Evolutionary conservation across 2,329 filamentous ascomycete species (phyloP).

Genomic region (Tolypocladium sp.): DNA sequence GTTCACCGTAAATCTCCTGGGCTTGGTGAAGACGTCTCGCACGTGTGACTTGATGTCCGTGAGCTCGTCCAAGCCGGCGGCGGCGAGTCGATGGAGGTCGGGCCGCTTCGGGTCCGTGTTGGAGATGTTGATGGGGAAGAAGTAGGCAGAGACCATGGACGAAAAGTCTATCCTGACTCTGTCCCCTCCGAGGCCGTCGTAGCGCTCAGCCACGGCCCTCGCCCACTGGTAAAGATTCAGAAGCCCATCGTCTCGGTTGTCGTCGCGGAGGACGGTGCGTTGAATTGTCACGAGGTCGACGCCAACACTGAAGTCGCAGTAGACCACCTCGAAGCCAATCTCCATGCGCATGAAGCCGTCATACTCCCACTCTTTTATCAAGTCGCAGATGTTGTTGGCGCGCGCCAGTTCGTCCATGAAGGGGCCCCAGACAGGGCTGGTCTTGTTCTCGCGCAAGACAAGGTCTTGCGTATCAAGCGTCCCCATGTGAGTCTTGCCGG

Average conservation of each 20-base stretch:
- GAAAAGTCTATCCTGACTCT: conserved; percentile 35
- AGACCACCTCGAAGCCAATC: conserved; percentile 60
- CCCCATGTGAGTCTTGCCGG: conserved; percentile 55
- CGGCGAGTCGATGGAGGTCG: conserved; percentile 22
- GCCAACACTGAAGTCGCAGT: conserved; percentile 49
- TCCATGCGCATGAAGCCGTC: conserved; percentile 61
- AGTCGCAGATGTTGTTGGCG: conserved; percentile 44
- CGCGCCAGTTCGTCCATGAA: conserved; percentile 36
- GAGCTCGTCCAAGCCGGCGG: conserved; percentile 19
- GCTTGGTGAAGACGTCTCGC: conserved; percentile 26
- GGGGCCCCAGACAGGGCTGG: conserved; percentile 8
- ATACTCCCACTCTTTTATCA: conserved; percentile 45
- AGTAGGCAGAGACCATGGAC: conserved; percentile 40
- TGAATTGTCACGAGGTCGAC: conserved; percentile 23
- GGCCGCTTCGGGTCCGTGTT: conserved; percentile 25
- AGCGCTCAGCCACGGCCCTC: conserved; percentile 32
- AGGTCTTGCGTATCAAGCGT: conserved; percentile 60
- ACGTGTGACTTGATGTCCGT: conserved; percentile 33
- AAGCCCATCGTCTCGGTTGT: not conserved
- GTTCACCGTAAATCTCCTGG: conserved; percentile 28
- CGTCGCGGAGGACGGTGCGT: not conserved
- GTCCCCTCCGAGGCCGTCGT: conserved; percentile 33
- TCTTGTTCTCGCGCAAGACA: conserved; percentile 39
- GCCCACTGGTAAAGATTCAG: conserved; percentile 29
- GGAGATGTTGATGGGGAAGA: conserved; percentile 40